Conservation (phyloP, 2,329 filamentous ascomycete genomes). For the Chaetomium globosum region DNA sequence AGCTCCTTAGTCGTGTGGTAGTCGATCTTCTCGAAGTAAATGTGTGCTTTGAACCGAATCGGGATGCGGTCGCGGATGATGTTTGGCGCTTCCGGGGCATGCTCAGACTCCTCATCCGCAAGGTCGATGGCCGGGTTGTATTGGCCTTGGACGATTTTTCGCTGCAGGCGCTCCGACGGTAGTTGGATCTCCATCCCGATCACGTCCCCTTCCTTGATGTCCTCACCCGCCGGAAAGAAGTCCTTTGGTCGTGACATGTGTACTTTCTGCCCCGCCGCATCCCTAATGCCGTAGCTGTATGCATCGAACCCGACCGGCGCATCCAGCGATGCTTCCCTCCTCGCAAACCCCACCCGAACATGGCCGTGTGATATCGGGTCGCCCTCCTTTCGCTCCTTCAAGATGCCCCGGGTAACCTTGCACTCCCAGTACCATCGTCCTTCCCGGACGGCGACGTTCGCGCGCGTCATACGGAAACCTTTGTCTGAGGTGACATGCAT, state of each 20-base stretch:
- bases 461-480: constrained; percentile 86
- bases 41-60: constrained; percentile 88
- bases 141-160: constrained; percentile 81
- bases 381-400: constrained; percentile 49
- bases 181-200: constrained; percentile 91
- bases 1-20: constrained; percentile 86
- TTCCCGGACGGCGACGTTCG: constrained; percentile 87
- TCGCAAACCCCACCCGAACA: constrained; percentile 84
- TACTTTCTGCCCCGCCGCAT: constrained; percentile 86
- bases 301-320: constrained; percentile 84
- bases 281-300: constrained; percentile 91
- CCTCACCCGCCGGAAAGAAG: constrained; percentile 77
- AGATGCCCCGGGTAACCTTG: constrained; percentile 78
- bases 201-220: constrained; percentile 86
- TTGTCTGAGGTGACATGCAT: constrained; percentile 85
- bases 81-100: constrained; percentile 66
- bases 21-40: constrained; percentile 91
- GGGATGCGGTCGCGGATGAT: constrained; percentile 94
- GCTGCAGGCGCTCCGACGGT: constrained; percentile 80
- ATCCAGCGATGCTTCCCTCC: constrained; percentile 79
- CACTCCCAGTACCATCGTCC: constrained; percentile 95
- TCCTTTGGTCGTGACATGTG: constrained; percentile 92
- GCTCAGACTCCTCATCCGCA: constrained; percentile 57
- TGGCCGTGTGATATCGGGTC: constrained; percentile 58
- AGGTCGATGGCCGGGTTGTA: constrained; percentile 85